A percentile compares a stretch with the other conserved stretches of the same genome.
Conservation (phyloP, 306 rosid species). For the Hippophae gyantsensis region DNA sequence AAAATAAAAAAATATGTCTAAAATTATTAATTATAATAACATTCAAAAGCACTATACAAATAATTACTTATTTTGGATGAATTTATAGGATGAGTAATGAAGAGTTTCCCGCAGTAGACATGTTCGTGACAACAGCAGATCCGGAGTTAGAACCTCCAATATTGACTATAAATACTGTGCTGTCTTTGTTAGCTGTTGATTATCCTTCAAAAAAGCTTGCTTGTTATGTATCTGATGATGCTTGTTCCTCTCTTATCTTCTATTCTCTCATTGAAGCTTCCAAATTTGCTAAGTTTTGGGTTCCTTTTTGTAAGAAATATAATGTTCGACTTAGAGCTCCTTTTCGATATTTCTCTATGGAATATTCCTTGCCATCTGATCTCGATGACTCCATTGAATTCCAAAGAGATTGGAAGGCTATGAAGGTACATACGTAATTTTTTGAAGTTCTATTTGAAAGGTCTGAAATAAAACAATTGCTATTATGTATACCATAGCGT, state of each 20-base stretch:
- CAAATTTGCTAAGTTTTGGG: slow-evolving; percentile 49
- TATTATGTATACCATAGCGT: no score
- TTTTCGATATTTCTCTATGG: slow-evolving; percentile 30
- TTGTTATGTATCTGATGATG: slow-evolving; percentile 74
- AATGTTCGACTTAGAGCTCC: slow-evolving; percentile 49
- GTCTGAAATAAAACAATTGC: background rate
- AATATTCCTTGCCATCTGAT: background rate
- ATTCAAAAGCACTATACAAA: no score
- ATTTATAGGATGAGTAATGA: slow-evolving; percentile 23
- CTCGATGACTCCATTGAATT: background rate
- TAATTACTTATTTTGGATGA: no score
- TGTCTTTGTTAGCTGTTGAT: slow-evolving; percentile 58
- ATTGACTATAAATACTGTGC: slow-evolving; percentile 48
- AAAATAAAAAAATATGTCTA: no score
- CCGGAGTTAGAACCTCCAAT: slow-evolving; percentile 48
- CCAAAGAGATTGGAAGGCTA: slow-evolving; percentile 8
- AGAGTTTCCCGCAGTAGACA: slow-evolving; percentile 49
- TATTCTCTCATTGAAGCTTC: slow-evolving; percentile 52
- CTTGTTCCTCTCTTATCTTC: slow-evolving; percentile 39
- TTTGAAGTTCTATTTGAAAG: background rate
- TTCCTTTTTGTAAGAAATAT: slow-evolving; percentile 53
- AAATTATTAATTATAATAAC: no score
- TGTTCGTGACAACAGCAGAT: slow-evolving; percentile 69
- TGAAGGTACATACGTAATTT: slow-evolving; percentile 32
- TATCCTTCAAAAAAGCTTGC: slow-evolving; percentile 60